Base-by-base conservation (phyloP, 2,329 filamentous ascomycete species). In the Claviceps capensis region DNA sequence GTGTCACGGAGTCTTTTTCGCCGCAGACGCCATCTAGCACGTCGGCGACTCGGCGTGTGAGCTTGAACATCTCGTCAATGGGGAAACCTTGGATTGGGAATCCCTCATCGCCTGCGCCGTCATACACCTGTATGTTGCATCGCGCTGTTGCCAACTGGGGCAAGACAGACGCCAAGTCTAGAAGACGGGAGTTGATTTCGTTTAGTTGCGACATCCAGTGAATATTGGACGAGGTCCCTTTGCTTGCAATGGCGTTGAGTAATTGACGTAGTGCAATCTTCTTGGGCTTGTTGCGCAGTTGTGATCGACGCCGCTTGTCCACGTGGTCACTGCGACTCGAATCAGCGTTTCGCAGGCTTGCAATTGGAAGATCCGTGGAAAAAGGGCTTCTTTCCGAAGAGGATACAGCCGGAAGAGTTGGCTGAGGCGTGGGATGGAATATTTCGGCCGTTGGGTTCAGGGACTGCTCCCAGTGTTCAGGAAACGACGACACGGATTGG, bases 131-230 rank as follows among this genome's bases (percentile, higher is more conserved):
- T 59, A 57, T 60, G 30, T 57, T 58, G 34, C 56, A 56, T 4
- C 51, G 53, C 43, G 52, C 51, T n/a, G 61, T 59, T 42, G 60
- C 56, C 40, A 60, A 60, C 51, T 61, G 56, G 5, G 66, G 64
- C 37, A 70, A 55, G 38, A 59, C 57, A 14, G 64, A 62, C 45
- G 65, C 61, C n/a, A 71, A 65, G 56, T 66, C 65, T 58, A 68
- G 62, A 8, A 71, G 61, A 23, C 64, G 60, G 50, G 65, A 60
- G 57, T 69, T 68, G 55, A 70, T 63, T 47, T 68, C 62, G 26
- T 65, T 65, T 52, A 71, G 60, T 54, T 67, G 65, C 54, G 67
- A 63, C 67, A 70, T 70, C 63, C 65, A 68, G 61, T 64, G 60
- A 52, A 63, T 56, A 47, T 52, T 42, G 26, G 42, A 5, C 47